Evolutionary conservation across 495 filamentous ascomycete species (phyloP), one percentile per base, ranked within the genome.

Genomic region (Xylaria acuta): DNA sequence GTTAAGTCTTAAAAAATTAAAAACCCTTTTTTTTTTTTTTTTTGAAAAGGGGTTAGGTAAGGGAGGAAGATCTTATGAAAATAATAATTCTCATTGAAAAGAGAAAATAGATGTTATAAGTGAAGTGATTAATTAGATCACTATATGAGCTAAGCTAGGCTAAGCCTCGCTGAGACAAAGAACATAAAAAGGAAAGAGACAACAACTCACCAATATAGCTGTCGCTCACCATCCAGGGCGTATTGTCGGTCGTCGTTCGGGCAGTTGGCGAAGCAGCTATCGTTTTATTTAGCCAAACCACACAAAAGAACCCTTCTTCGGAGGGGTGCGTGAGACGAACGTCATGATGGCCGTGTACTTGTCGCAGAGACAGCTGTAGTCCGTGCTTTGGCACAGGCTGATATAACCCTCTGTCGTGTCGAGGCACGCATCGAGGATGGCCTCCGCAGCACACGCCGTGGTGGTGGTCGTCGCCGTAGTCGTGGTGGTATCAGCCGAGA

Each of bases 221-320:
- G 73, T 69, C 78, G 76, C 74, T 84, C 77, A 63, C 80, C 80
- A 14, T 72, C 67, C 73, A 71, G 62, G 25, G 49, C 68, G 40
- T 72, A 67, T 67, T 56, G 38, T 6, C 81, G 77, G 56, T 65
- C 40, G 67, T 86, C 82, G 76, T 82, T 79, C 68, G 84, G 84
- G 77, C 84, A 86, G 82, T 84, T 84, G 80, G 84, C 81, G 76
- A 79, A 86, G 81, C 84, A 85, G 18, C 82, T 85, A 51, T 59
- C 6, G 9, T 27, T 36, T 9, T 16, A 11, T 38, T 56, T 47
- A 49, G 70, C 51, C 16, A 64, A 56, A 5, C 3, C 12, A 54
- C 30, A 22, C 36, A 45, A 27, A 0, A n/a, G 16, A 59, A 6
- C 20, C 6, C 58, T 60, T 34, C 12, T 1, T 34, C 2, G 8